Percentiles rank a stretch among this genome's conserved stretches.
phyloP scores from a whole-genome alignment of 768 basidiomycete genomes.

The Xerocomus potaroensis region DNA sequence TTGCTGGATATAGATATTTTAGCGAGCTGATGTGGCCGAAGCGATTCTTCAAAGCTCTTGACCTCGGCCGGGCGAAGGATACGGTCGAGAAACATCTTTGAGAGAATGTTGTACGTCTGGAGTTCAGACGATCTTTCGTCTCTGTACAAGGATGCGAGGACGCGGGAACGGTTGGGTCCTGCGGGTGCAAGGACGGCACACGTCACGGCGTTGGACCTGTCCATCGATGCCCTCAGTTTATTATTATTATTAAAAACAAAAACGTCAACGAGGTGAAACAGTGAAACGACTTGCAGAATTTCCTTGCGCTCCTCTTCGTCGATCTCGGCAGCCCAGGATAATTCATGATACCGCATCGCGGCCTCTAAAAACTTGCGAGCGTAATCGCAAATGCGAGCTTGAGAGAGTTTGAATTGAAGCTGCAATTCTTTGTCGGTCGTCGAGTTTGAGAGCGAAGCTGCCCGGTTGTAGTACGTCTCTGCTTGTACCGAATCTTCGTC shows the following conservation, averaged over 20 bases:
- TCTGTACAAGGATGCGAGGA: constrained; percentile 88
- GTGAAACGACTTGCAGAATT: constrained; percentile 89
- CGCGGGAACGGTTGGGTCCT: constrained; percentile 91
- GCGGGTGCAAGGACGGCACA: constrained; percentile 97
- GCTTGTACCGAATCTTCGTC: constrained; percentile 96
- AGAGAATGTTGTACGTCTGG: constrained; percentile 82
- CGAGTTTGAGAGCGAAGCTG: constrained; percentile 82
- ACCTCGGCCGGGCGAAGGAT: constrained; percentile 90
- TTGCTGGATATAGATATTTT: constrained; percentile 81
- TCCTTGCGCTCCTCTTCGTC: constrained; percentile 90
- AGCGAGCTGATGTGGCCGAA: constrained; percentile 94
- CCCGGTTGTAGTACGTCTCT: constrained; percentile 97
- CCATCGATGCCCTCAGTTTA: too few species aligned
- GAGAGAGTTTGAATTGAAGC: constrained; percentile 85
- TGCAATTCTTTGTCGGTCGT: constrained; percentile 74
- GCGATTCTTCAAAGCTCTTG: constrained; percentile 79
- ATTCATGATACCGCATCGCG: constrained; percentile 88
- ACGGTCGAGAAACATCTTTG: constrained; percentile 98
- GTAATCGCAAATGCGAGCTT: constrained; percentile 93
- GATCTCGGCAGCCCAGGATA: constrained; percentile 86
- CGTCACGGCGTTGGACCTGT: constrained; percentile 84
- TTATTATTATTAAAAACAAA: too few species aligned
- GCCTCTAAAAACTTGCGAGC: constrained; percentile 92
- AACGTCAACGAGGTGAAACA: too few species aligned
- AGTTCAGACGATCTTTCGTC: constrained; percentile 86